Percentiles rank a stretch among this genome's conserved stretches.
Evolutionary conservation across 257 asterid species (phyloP).

Genomic region (Ajuga chamaepitys): DNA sequence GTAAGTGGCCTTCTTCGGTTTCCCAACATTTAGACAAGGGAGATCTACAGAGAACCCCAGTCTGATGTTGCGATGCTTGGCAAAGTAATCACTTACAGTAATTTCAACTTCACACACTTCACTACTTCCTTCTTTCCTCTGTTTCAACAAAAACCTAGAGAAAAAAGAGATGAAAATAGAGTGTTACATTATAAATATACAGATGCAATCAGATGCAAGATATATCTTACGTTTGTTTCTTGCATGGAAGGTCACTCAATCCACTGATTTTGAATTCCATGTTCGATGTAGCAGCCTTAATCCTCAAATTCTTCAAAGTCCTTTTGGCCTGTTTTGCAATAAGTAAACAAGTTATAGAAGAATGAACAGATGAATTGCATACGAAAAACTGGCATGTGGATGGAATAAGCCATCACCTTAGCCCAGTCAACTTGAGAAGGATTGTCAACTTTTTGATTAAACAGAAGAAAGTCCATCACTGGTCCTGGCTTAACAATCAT

Average conservation of each 20-base stretch:
- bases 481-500: conserved; percentile 70
- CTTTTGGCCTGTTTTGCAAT: conserved; percentile 50
- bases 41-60: conserved; percentile 27
- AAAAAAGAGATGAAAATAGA: neutral
- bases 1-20: conserved; percentile 53
- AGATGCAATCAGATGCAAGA: no score
- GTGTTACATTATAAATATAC: neutral
- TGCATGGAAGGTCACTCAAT: conserved; percentile 46
- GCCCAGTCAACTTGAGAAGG: conserved; percentile 48
- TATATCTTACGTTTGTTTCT: conserved; percentile 42
- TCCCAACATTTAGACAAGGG: conserved; percentile 69
- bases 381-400: neutral
- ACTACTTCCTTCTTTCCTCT: conserved; percentile 22
- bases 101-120: conserved; percentile 29
- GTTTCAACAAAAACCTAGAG: conserved; percentile 41
- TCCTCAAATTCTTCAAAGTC: conserved; percentile 49
- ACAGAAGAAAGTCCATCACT: conserved; percentile 44
- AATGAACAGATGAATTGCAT: neutral
- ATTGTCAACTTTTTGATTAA: conserved; percentile 40
- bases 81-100: conserved; percentile 55
- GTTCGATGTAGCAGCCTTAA: conserved; percentile 31
- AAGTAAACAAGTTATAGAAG: neutral
- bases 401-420: conserved; percentile 36
- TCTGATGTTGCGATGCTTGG: conserved; percentile 19
- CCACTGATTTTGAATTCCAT: conserved; percentile 57